Percentiles rank a stretch among this genome's conserved stretches.
phyloP scores from a whole-genome alignment of 768 basidiomycete species.

The Exidia glandulosa region DNA sequence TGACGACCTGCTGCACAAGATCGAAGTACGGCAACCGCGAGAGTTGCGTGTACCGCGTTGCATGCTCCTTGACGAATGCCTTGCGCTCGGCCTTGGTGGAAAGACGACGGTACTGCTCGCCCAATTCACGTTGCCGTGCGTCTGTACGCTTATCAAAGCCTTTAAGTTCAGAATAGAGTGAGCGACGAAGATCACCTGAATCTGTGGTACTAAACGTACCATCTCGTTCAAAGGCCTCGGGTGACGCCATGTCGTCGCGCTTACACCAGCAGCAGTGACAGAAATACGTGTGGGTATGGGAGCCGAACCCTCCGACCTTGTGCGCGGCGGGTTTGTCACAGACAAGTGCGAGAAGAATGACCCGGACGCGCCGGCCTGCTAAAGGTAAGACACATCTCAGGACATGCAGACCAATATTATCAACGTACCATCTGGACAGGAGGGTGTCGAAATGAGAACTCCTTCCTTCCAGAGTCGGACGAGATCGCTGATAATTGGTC shows the following conservation, averaged over 20 bases:
- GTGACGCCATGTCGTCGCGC: constrained; percentile 12
- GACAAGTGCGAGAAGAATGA: constrained; percentile 22
- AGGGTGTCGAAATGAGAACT: constrained; percentile 11
- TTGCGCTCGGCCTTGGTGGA: background rate
- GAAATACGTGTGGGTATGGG: constrained; percentile 21
- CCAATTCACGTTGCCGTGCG: constrained; percentile 6
- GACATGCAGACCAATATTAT: background rate
- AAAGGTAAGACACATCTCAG: too few species aligned
- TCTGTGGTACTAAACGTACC: constrained; percentile 5
- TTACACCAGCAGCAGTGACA: constrained; percentile 27
- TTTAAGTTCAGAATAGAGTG: too few species aligned
- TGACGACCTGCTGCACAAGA: constrained; percentile 14
- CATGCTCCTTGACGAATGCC: constrained; percentile 11
- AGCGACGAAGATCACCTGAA: constrained; percentile 2
- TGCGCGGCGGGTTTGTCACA: constrained; percentile 30
- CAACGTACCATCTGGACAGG: constrained; percentile 14
- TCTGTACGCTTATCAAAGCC: too few species aligned
- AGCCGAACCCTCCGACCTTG: constrained; percentile 21
- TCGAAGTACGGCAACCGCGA: constrained; percentile 21
- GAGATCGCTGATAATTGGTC: constrained; percentile 17
- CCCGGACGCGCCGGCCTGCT: constrained; percentile 16
- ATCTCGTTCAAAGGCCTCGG: constrained; percentile 11
- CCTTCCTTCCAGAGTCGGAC: constrained; percentile 15
- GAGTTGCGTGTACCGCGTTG: constrained; percentile 15
- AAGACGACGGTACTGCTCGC: constrained; percentile 2